These are phyloP conservation scores for Echium plantagineum DNA, from an alignment of 257 asterid species.

Conservation along the genomic window DNA sequence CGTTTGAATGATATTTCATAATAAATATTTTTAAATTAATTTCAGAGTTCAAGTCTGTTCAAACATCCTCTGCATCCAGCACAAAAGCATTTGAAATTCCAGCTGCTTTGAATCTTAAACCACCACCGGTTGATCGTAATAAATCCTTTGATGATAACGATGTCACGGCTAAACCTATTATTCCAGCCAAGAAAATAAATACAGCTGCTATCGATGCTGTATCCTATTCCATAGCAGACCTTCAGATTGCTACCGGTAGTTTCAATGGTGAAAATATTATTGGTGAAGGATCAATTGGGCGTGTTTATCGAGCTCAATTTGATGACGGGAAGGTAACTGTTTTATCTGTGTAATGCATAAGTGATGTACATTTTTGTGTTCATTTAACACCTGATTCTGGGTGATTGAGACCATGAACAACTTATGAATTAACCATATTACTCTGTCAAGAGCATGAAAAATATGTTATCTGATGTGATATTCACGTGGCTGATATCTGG, in stretches of 20 bases:
- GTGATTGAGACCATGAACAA: neutral
- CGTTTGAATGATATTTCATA: neutral
- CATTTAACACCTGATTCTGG: neutral
- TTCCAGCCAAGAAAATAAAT: slow-evolving; percentile 50
- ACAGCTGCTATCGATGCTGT: slow-evolving; percentile 50
- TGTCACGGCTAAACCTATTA: slow-evolving; percentile 44
- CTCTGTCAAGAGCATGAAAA: too few species aligned
- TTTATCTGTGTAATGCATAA: neutral
- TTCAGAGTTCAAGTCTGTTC: slow-evolving; percentile 55
- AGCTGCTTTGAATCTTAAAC: slow-evolving; percentile 48
- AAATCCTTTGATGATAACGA: slow-evolving; percentile 83
- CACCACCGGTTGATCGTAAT: slow-evolving; percentile 71
- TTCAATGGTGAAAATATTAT: slow-evolving; percentile 65
- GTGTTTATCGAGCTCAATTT: slow-evolving; percentile 75
- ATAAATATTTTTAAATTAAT: neutral
- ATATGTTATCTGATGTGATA: too few species aligned
- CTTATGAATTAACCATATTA: neutral
- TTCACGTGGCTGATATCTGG: too few species aligned
- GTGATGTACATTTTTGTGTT: neutral
- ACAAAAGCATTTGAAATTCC: slow-evolving; percentile 51
- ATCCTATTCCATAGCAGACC: slow-evolving; percentile 66
- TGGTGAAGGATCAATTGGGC: slow-evolving; percentile 87
- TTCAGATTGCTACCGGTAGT: slow-evolving; percentile 91
- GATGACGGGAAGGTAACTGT: slow-evolving; percentile 62
- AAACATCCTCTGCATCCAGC: slow-evolving; percentile 34